These are phyloP conservation scores for Aspergillus pseudoglaucus DNA, from an alignment of 2,329 filamentous ascomycete species.

Conservation along the genomic window DNA sequence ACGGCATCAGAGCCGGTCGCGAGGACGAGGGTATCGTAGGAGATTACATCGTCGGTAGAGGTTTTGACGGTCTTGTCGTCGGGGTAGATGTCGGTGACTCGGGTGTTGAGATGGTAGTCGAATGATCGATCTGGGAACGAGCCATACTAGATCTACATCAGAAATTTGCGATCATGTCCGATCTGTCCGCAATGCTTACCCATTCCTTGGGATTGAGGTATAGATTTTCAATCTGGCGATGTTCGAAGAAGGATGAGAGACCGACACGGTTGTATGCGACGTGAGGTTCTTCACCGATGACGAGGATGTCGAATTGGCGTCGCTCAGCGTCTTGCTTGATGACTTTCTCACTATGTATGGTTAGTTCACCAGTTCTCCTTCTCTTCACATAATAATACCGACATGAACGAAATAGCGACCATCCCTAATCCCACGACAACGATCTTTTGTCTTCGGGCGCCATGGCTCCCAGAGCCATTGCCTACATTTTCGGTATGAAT, in stretches of 20 bases:
- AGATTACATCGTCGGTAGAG: constrained; percentile 60
- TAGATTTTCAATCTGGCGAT: constrained; percentile 76
- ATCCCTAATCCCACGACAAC: constrained; percentile 86
- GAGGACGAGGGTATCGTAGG: constrained; percentile 75
- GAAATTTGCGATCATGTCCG: background rate
- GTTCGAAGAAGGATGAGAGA: constrained; percentile 80
- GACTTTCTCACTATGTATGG: constrained; percentile 67
- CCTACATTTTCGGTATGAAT: constrained; percentile 2
- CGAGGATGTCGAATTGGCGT: constrained; percentile 71
- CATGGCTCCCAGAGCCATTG: constrained; percentile 1
- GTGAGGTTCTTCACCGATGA: constrained; percentile 82
- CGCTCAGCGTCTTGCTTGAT: constrained; percentile 73
- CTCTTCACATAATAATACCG: constrained; percentile 33
- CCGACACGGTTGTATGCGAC: constrained; percentile 88
- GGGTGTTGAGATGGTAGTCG: constrained; percentile 68
- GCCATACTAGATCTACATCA: constrained; percentile 50
- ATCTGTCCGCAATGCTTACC: constrained; percentile 43
- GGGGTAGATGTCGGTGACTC: constrained; percentile 62
- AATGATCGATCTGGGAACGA: constrained; percentile 61
- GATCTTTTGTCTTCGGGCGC: constrained; percentile 51
- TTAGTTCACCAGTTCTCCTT: background rate
- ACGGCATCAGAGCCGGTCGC: constrained; percentile 83
- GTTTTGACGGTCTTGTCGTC: constrained; percentile 62
- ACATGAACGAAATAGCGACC: constrained; percentile 88
- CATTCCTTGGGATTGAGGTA: constrained; percentile 81